Conservation (phyloP, 225 moss, liverwort and hornwort genomes). For the Thuidium tamariscinum region DNA sequence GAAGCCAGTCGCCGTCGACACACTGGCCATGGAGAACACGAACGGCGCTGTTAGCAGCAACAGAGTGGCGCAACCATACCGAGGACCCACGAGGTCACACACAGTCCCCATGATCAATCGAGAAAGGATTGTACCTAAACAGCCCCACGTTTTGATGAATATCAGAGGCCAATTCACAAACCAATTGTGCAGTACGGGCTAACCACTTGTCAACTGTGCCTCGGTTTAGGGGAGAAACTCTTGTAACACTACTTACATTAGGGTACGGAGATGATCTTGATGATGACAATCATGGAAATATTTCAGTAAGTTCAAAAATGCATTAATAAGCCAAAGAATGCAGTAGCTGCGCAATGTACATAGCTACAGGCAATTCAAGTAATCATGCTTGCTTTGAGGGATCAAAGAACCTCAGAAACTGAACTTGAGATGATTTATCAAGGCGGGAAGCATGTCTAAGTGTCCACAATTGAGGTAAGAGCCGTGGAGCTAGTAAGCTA, state of each 20-base stretch:
- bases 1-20: slow-evolving; percentile 40
- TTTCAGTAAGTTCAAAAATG: neutral
- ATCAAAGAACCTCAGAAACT: neutral
- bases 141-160: neutral
- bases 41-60: slow-evolving; percentile 48
- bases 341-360: neutral
- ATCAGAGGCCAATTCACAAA: neutral
- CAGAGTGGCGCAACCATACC: slow-evolving; percentile 59
- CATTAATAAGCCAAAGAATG: neutral
- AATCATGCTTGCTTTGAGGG: neutral
- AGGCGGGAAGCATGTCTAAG: neutral
- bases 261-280: neutral
- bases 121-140: slow-evolving; percentile 45
- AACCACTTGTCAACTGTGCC: neutral
- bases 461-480: neutral
- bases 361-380: neutral
- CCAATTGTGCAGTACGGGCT: neutral
- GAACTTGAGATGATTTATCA: neutral
- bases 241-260: neutral
- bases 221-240: neutral
- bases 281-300: neutral
- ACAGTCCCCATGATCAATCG: slow-evolving; percentile 63
- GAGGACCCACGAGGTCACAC: slow-evolving; percentile 66
- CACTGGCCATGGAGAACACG: slow-evolving; percentile 53
- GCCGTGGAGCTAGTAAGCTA: neutral